Evolutionary conservation across 257 asterid genomes (phyloP).

Genomic region (Coffea canephora): DNA sequence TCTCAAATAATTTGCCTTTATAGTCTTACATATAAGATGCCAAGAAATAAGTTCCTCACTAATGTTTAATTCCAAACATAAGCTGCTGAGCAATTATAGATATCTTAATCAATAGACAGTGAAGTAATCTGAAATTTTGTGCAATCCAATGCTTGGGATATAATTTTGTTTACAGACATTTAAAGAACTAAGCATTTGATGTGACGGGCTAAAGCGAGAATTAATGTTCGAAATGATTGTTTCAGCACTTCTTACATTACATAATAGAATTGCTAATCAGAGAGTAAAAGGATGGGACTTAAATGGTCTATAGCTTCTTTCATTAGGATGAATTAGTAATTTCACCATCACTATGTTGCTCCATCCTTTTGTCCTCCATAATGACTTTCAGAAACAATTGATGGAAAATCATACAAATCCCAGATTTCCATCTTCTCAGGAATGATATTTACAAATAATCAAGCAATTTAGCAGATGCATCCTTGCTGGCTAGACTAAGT

Average conservation of each 20-base stretch:
- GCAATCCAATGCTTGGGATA: background rate
- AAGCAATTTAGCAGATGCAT: background rate
- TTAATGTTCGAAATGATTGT: background rate
- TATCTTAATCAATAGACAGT: too few relatives aligned
- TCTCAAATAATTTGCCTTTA: background rate
- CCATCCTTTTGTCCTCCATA: background rate
- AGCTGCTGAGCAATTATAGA: background rate
- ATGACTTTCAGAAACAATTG: background rate
- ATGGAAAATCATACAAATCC: background rate
- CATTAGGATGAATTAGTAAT: background rate
- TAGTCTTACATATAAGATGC: background rate
- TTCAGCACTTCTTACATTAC: background rate
- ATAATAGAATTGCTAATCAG: background rate
- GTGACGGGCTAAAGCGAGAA: background rate
- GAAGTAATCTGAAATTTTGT: background rate
- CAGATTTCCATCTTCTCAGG: background rate
- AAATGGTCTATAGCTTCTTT: background rate
- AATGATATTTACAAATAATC: background rate
- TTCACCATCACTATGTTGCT: background rate
- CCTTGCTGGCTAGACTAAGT: background rate
- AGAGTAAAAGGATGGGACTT: background rate
- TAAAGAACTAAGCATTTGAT: background rate
- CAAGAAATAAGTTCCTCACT: background rate
- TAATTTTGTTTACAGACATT: background rate
- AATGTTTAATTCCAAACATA: background rate